Evolutionary conservation across 176 grass and related monocot species (phyloP).

Genomic region (Calamus simplicifolius): DNA sequence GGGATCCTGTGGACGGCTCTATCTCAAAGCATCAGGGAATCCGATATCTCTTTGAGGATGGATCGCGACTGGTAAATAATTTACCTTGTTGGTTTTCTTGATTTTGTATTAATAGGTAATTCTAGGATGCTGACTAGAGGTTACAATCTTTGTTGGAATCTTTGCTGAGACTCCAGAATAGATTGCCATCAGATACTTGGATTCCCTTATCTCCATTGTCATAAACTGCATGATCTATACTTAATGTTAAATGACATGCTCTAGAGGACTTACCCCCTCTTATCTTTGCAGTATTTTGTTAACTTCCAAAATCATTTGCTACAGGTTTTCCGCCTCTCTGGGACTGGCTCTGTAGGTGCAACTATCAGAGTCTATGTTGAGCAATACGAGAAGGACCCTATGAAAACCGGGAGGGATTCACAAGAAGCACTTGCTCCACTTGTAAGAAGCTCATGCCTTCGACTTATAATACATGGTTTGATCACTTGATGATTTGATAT

Average conservation of each 20-base stretch:
- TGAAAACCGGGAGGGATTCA: conserved; percentile 78
- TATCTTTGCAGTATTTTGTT: background rate
- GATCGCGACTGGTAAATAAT: conserved; percentile 71
- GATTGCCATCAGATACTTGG: too few relatives aligned
- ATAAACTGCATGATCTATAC: too few relatives aligned
- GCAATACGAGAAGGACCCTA: conserved; percentile 79
- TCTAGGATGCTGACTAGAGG: too few relatives aligned
- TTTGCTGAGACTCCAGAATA: too few relatives aligned
- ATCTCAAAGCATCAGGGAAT: conserved; percentile 90
- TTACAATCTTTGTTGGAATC: too few relatives aligned
- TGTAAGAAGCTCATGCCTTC: conserved; percentile 23
- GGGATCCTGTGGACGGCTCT: conserved; percentile 96
- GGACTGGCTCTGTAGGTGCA: conserved; percentile 85
- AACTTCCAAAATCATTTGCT: conserved; percentile 5
- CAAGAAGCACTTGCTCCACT: conserved; percentile 82
- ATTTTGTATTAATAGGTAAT: background rate
- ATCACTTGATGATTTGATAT: too few relatives aligned
- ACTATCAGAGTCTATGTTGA: conserved; percentile 95
- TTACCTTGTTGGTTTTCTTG: background rate
- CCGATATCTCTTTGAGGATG: conserved; percentile 82
- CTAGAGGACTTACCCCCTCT: too few relatives aligned
- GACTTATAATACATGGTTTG: too few relatives aligned
- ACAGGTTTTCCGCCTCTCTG: conserved; percentile 87
- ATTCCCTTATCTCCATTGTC: too few relatives aligned
- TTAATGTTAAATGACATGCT: too few relatives aligned